These are phyloP conservation scores for Auricularia heimuer DNA, from an alignment of 768 basidiomycete genomes.

Conservation along the genomic window DNA sequence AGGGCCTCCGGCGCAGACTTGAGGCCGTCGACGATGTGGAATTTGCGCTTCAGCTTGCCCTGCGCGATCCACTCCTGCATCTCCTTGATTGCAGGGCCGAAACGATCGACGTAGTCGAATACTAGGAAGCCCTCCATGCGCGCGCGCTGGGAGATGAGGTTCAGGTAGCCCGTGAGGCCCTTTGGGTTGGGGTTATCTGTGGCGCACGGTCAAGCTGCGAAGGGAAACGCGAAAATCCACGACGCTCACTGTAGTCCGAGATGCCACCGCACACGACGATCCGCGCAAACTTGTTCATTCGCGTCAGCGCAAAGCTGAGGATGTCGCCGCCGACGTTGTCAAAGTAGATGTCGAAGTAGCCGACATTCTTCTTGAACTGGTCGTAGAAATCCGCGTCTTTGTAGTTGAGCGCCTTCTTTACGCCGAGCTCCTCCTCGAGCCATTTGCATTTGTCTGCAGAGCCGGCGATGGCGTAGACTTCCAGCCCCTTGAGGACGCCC, in stretches of 20 bases:
- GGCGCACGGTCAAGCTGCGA: background rate
- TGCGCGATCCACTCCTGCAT: constrained; percentile 47
- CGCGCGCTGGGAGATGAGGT: constrained; percentile 67
- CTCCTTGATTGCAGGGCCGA: constrained; percentile 45
- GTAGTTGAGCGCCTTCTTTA: constrained; percentile 80
- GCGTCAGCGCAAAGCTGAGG: constrained; percentile 63
- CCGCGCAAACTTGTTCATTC: constrained; percentile 68
- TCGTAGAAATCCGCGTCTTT: constrained; percentile 62
- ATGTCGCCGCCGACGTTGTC: constrained; percentile 46
- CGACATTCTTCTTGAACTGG: constrained; percentile 61
- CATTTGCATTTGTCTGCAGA: constrained; percentile 74
- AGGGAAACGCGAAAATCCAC: background rate
- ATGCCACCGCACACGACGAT: constrained; percentile 83
- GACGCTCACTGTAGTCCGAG: constrained; percentile 61
- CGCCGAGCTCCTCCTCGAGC: constrained; percentile 76
- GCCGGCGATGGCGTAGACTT: constrained; percentile 61
- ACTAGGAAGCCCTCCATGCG: constrained; percentile 79
- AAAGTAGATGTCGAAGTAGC: constrained; percentile 47
- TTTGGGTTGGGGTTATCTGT: constrained; percentile 50
- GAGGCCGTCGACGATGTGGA: constrained; percentile 69
- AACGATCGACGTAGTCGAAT: constrained; percentile 67
- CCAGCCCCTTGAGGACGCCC: constrained; percentile 68
- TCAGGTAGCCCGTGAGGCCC: constrained; percentile 57
- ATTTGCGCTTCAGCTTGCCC: constrained; percentile 69
- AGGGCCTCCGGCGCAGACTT: constrained; percentile 65